Evolutionary conservation across 495 filamentous ascomycete species (phyloP), one percentile per base, ranked within the genome.

Genomic region (Cairneyella variabilis): DNA sequence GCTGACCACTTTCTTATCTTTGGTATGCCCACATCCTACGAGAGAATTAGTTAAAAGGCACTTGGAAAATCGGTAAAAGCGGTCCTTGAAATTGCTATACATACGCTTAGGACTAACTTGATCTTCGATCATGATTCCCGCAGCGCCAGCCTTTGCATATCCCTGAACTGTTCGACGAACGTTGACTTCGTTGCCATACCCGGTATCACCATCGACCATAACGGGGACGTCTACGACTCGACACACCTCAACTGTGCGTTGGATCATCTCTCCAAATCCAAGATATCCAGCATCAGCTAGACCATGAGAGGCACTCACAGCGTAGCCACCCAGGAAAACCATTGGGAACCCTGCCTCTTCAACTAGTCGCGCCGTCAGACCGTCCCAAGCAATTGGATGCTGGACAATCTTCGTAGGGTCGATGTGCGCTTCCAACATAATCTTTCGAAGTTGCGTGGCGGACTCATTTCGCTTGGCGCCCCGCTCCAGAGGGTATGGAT

Each of bases 261-360:
- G 57, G 46, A 66, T 71, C 67, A 76, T 69, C 45, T 76, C 71
- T 25, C 60, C 59, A 61, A 73, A 69, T 6, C 69, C 70, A 23
- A 73, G 72, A 37, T 74, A 73, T 22, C 71, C 71, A 3, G 71
- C 69, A 47, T 74, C 71, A 16, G 71, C 70, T 0, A 74, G 64
- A 17, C 70, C 68, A 18, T 63, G 62, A 14, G 68, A 55, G 22
- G 58, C 66, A 4, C 69, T 47, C 1, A 71, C 66, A 0, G 66
- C 62, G 54, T 67, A 72, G 0, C 70, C 67, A 3, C 66, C 63
- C 0, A 71, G 53, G 50, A 72, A 73, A 9, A 71, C 34, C 45
- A 71, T 64, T 0, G 69, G 69, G 32, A 72, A 75, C 0, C 72
- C 72, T 3, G 69, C 66, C 51, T 73, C 66, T 27, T 72, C 68